Evolutionary conservation across 1,139 yeast species (phyloP), one percentile per base, ranked within the genome.

Genomic region (Sugiyamaella novakii): DNA sequence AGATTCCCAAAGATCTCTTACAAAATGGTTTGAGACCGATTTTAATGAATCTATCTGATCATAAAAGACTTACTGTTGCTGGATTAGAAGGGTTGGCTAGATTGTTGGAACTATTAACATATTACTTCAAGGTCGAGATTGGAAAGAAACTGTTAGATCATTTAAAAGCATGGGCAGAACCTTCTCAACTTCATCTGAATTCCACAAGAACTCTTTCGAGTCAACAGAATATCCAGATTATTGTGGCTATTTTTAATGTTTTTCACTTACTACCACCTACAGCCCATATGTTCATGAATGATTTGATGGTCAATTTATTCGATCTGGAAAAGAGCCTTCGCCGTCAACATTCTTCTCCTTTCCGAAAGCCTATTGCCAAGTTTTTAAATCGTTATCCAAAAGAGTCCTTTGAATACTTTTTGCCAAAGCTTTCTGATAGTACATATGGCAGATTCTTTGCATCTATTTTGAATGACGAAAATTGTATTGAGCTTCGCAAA

Each of bases 1-100:
- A 88, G 57, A 74, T 94, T 46, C 98, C 99, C 1, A 89, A 91
- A 62, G 98, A 94, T 58, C 72, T 92, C 35, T 73, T 94, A 24
- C 98, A 94, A 64, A 88, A 86, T 64, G 98, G 98, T 0, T 74
- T 94, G 53, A 79, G 96, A 51, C 98, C 99, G 1, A 89, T 94
- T 84, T 71, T 94, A 56, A 87, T 91, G 91, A 92, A 92, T 60
- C 72, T 94, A 35, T 87, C 97, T 0, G 98, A 94, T 59, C 96
- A 89, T 65, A 89, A 88, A 64, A 83, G 91, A 51, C 73, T 94
- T 45, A 87, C 96, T 0, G 94, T 88, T 1, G 78, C 89, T 1
- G 97, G 98, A 1, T 73, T 94, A 21, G 96, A 91, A 62, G 97
- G 98, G 0, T 73, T 94, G 29, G 95, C 97, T 0, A 76, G 95